Conservation (phyloP, 371 early-diverging fungal species). For the Haplosporangium sp. region DNA sequence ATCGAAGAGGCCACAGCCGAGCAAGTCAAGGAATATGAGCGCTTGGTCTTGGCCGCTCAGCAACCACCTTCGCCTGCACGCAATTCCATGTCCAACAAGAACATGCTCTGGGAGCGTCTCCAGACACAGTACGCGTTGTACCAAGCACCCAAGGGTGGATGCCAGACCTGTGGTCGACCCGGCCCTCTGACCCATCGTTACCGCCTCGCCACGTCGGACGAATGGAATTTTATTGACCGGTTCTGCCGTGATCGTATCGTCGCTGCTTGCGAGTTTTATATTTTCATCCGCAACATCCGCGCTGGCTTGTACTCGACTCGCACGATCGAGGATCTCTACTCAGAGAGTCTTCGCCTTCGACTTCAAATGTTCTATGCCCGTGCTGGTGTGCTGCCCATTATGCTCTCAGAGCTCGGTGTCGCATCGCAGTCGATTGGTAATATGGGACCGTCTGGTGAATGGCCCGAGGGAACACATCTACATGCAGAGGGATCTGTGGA, state of each 20-base stretch:
- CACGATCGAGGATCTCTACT: constrained; percentile 77
- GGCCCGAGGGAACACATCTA: constrained; percentile 24
- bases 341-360: constrained; percentile 83
- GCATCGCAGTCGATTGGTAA: constrained; percentile 47
- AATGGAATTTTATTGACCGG: constrained; percentile 88
- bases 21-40: constrained; percentile 74
- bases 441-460: constrained; percentile 43
- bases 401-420: constrained; percentile 54
- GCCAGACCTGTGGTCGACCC: constrained; percentile 87
- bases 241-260: constrained; percentile 90
- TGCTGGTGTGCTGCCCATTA: constrained; percentile 61
- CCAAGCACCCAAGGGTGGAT: constrained; percentile 68
- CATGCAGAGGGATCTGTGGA: constrained; percentile 14
- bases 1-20: constrained; percentile 77
- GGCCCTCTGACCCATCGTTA: constrained; percentile 81
- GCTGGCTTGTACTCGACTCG: constrained; percentile 86
- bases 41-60: constrained; percentile 57
- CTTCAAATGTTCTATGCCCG: constrained; percentile 93
- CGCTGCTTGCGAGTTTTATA: constrained; percentile 93
- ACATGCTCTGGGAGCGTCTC: constrained; percentile 75
- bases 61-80: constrained; percentile 61
- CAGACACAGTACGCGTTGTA: constrained; percentile 56
- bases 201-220: constrained; percentile 77
- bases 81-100: constrained; percentile 64
- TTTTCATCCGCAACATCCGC: constrained; percentile 87